phyloP scores from a whole-genome alignment of 768 basidiomycete species.

The Tephrocybe sp. region DNA sequence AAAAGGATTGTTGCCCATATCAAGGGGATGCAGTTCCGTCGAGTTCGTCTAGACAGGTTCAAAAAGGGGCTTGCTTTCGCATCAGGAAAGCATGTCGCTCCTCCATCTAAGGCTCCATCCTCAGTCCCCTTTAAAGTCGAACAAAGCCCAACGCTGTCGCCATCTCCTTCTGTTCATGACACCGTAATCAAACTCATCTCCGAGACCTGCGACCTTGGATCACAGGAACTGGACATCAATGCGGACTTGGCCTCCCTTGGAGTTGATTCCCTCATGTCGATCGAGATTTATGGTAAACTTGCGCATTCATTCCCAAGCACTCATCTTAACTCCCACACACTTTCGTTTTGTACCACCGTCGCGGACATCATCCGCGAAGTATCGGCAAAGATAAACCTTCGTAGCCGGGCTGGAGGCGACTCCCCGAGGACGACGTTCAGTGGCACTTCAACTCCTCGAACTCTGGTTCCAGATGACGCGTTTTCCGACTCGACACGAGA shows the following conservation, averaged over 20 bases:
- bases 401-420: not conserved
- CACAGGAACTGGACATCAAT: slow-evolving; percentile 31
- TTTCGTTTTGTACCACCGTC: slow-evolving; percentile 36
- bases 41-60: slow-evolving; percentile 50
- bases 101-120: not conserved
- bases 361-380: slow-evolving; percentile 34
- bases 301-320: slow-evolving; percentile 32
- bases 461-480: slow-evolving; percentile 38
- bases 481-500: slow-evolving; percentile 21
- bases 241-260: slow-evolving; percentile 53
- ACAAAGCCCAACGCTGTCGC: not conserved
- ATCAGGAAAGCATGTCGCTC: slow-evolving; percentile 15
- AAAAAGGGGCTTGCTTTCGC: slow-evolving; percentile 43
- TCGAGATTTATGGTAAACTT: slow-evolving; percentile 49
- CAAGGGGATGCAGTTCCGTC: slow-evolving; percentile 59
- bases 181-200: slow-evolving; percentile 39
- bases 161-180: slow-evolving; percentile 20
- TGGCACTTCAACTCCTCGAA: slow-evolving; percentile 33
- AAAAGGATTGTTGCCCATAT: slow-evolving; percentile 52
- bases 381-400: slow-evolving; percentile 12
- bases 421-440: slow-evolving; percentile 17
- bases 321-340: slow-evolving; percentile 26
- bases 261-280: slow-evolving; percentile 63
- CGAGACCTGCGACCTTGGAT: slow-evolving; percentile 40
- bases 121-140: slow-evolving; percentile 1